Evolutionary conservation across 352 stramenopile species (phyloP).

Genomic region (Phytopythium kandeliae): DNA sequence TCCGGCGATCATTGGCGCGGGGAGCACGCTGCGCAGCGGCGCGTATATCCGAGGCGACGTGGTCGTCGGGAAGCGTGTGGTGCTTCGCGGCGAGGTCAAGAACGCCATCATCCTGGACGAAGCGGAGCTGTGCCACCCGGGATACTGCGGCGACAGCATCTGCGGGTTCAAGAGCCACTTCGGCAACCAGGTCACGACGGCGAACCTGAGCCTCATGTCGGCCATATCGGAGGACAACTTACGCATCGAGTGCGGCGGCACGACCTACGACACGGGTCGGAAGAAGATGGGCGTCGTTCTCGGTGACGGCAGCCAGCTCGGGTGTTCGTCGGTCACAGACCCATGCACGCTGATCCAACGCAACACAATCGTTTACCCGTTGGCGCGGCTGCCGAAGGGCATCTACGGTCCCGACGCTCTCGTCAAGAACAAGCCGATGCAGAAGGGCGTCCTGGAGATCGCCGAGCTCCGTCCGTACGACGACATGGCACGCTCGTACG

Average conservation of each 20-base stretch:
- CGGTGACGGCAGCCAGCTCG: slow-evolving; percentile 63
- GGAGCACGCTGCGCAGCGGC: slow-evolving; percentile 51
- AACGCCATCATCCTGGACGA: slow-evolving; percentile 68
- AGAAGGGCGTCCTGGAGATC: slow-evolving; percentile 59
- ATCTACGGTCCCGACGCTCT: slow-evolving; percentile 64
- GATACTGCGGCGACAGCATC: slow-evolving; percentile 72
- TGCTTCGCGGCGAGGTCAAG: slow-evolving; percentile 66
- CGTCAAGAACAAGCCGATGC: slow-evolving; percentile 80
- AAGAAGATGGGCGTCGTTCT: slow-evolving; percentile 72
- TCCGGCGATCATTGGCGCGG: slow-evolving; percentile 65
- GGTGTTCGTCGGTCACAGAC: slow-evolving; percentile 67
- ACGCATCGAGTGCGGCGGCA: slow-evolving; percentile 22
- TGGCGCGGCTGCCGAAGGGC: slow-evolving; percentile 54
- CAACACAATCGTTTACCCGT: slow-evolving; percentile 60
- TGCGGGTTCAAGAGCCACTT: slow-evolving; percentile 77
- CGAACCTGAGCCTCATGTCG: slow-evolving; percentile 59
- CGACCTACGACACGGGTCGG: slow-evolving; percentile 51
- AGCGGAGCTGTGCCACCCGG: slow-evolving; percentile 64
- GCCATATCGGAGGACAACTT: slow-evolving; percentile 19
- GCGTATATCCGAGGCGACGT: slow-evolving; percentile 69
- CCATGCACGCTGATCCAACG: slow-evolving; percentile 58
- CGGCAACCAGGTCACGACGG: slow-evolving; percentile 78
- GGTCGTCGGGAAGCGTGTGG: slow-evolving; percentile 50
- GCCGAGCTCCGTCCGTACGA: slow-evolving; percentile 16
- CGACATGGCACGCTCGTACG: background rate